Percentiles rank a stretch among this genome's conserved stretches.
phyloP scores from a whole-genome alignment of 345 rosid genomes.

The Camelina hispida region DNA sequence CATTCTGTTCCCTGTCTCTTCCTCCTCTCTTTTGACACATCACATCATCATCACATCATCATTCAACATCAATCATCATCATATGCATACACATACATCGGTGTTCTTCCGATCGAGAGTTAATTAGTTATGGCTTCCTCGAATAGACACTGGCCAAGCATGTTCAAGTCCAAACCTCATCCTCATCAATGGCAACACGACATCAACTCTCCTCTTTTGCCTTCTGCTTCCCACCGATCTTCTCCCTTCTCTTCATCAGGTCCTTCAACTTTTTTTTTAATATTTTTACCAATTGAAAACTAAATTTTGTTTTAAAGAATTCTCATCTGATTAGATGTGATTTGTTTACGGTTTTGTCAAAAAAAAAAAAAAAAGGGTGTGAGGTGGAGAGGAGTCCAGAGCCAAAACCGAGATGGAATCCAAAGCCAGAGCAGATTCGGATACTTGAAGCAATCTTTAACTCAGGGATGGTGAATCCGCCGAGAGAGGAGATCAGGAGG shows the following conservation, averaged over 20 bases:
- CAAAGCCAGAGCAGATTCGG: slow-evolving; percentile 96
- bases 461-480: slow-evolving; percentile 99
- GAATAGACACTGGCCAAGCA: slow-evolving; percentile 99
- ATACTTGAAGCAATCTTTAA: slow-evolving; percentile 94
- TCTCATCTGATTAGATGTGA: slow-evolving; percentile 17
- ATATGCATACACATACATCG: slow-evolving; percentile 26
- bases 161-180: slow-evolving; percentile 97
- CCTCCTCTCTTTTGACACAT: slow-evolving; percentile 41
- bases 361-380: slow-evolving; percentile 46
- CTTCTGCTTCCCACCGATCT: slow-evolving; percentile 60
- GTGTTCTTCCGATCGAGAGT: slow-evolving; percentile 31
- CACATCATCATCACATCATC: slow-evolving; percentile 33
- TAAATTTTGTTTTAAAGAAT: slow-evolving; percentile 14
- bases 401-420: slow-evolving; percentile 99
- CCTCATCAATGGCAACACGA: slow-evolving; percentile 93
- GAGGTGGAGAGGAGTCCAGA: slow-evolving; percentile 90
- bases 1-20: slow-evolving; percentile 37
- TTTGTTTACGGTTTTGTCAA: not conserved
- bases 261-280: slow-evolving; percentile 6
- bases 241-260: slow-evolving; percentile 50
- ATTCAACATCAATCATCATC: slow-evolving; percentile 31
- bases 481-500: slow-evolving; percentile 92
- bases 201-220: slow-evolving; percentile 69
- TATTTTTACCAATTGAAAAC: not conserved
- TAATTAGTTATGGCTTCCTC: slow-evolving; percentile 84